Evolutionary conservation across 495 filamentous ascomycete species (phyloP), one percentile per base, ranked within the genome.

Genomic region (Thermothielavioides terrestris): DNA sequence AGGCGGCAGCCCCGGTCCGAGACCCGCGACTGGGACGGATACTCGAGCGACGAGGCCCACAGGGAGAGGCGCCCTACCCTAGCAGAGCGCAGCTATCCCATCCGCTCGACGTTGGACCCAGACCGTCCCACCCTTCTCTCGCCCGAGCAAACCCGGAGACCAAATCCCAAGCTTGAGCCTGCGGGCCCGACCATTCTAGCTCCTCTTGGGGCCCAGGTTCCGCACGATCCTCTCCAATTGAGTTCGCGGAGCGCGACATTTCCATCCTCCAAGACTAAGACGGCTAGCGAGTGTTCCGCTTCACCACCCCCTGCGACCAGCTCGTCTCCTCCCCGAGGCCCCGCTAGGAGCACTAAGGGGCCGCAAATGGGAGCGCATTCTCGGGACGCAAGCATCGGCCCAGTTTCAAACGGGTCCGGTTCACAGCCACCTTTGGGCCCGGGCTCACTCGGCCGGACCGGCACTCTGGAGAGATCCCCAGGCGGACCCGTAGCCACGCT

Each of bases 181-280:
- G 53, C 51, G 12, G 14, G 55, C 8, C 53, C 58, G 28, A 39
- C 58, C 6, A 42, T 54, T 25, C 46, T 40, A 18, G 23, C 35
- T 10, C 6, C 30, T 1, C 55, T 52, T 22, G 46, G 42, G n/a
- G 44, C 34, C 0, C 53, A 45, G 12, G 55, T 64, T 22, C 41
- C 40, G 0, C 54, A 60, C 9, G 22, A 46, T 7, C 27, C 52
- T 1, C 49, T 41, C 3, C 26, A 53, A n/a, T 42, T 52, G 6
- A 66, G 59, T 45, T 47, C 69, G 8, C 58, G 66, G 23, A 69
- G 64, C 27, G 37, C 67, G 15, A 65, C 68, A 5, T 69, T 71
- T 15, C 66, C 68, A 6, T 54, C 57, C 46, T 58, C 63, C 17
- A 57, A 53, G 7, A 58, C 56, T 35, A 51, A 58, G 20, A 62